Conservation (phyloP, 495 filamentous ascomycete genomes). For the Trypethelium eluteriae region DNA sequence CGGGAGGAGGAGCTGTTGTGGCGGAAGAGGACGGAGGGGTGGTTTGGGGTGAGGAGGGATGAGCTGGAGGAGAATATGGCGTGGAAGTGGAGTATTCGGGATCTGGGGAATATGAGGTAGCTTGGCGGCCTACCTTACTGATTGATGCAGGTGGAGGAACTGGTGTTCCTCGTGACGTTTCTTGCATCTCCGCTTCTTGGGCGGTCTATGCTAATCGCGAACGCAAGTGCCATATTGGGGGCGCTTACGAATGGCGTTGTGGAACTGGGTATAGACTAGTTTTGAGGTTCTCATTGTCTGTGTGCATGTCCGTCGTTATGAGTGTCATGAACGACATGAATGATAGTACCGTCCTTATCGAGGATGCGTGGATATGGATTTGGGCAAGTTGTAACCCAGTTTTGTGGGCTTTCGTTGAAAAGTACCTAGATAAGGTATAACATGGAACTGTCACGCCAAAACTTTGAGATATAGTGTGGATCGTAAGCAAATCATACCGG, state of each 20-base stretch:
- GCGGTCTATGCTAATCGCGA: neutral
- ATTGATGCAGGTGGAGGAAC: neutral
- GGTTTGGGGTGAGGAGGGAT: slow-evolving; percentile 49
- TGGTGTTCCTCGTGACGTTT: neutral
- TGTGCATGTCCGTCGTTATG: neutral
- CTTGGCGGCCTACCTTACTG: neutral
- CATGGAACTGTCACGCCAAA: neutral
- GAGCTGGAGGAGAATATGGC: slow-evolving; percentile 37
- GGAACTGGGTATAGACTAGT: neutral
- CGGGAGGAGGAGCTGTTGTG: slow-evolving; percentile 86
- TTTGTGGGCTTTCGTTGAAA: neutral
- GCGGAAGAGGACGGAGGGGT: slow-evolving; percentile 73
- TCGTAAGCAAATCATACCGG: neutral
- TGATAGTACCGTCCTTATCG: neutral
- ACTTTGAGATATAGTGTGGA: neutral
- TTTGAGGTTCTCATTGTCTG: neutral
- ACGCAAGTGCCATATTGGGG: neutral
- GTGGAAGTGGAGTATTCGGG: slow-evolving; percentile 46
- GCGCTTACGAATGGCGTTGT: neutral
- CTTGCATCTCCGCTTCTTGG: too few species aligned
- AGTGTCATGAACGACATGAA: neutral
- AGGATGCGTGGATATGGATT: neutral
- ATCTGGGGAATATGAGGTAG: slow-evolving; percentile 19
- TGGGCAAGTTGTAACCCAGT: neutral
- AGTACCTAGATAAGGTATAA: neutral